Base-by-base conservation (phyloP, 139 green algal species). In the Chlamydomonas sp. region DNA sequence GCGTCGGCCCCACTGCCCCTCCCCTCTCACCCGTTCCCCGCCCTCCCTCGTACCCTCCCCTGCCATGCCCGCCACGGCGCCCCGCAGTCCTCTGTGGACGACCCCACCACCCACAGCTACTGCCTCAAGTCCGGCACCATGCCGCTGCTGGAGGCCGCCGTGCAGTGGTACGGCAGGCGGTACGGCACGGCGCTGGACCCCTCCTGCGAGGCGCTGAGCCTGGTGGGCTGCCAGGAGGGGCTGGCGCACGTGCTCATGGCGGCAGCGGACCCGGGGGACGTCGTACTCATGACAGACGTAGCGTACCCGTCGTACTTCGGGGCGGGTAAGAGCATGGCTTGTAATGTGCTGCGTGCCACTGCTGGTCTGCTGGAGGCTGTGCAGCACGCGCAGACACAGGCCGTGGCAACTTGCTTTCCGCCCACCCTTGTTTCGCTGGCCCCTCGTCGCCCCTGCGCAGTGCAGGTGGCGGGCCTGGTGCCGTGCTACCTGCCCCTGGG, bases 251-350 rank as follows among this genome's bases (percentile, higher is more conserved):
- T 92, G 59, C 90, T 95, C 77, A 63, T 95, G 66, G 90, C 89
- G 18, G 89, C 89, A 5, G 71, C 89, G 4, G 92, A 95, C 63
- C 78, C 73, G 58, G 92, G 92, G 2, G 89, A 93, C 67, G 66
- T 2, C 9, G 88, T 95, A 17, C 78, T 92, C 3, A 92, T 92
- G 90, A 80, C 78, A 5, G 64, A 90, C 58, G 85, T 93, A 0
- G 92, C 89, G 6, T 93, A 93, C 76, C 89, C 92, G 1, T 89
- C 78, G 15, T 93, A 93, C 89, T 93, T 90, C 68, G 90, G 90
- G 2, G 90, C 90, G 73, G 88, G 85, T 91, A 16, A 59, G n/a
- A 80, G 12, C 58, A 15, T 68, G 60, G 18, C 58, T 58, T 83
- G 14, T 57, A 49, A 9, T 83, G 77, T 15, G 18, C n/a, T 80